Conservation (phyloP, 257 asterid species). For the Solanum gandarillasii region DNA sequence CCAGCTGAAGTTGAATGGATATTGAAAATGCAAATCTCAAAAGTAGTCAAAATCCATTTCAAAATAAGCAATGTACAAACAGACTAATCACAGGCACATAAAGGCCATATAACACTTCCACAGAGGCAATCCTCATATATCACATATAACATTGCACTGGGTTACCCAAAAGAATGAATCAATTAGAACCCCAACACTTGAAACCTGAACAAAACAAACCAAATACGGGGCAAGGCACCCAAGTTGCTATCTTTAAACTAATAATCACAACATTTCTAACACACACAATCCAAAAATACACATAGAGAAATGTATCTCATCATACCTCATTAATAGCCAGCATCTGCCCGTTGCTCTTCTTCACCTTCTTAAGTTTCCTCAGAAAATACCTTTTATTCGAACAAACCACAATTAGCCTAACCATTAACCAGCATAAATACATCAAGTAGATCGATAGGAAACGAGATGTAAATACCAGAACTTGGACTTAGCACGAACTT, state of each 20-base stretch:
- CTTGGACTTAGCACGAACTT: constrained; percentile 71
- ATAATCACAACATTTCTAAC: neutral
- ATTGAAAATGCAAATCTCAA: neutral
- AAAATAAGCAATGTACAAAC: neutral
- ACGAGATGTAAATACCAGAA: constrained; percentile 31
- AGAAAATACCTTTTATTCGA: constrained; percentile 43
- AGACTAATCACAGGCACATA: neutral
- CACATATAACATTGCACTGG: neutral
- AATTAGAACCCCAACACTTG: neutral
- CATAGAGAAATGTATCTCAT: neutral
- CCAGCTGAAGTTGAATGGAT: neutral
- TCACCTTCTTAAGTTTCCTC: constrained; percentile 87
- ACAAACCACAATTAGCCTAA: neutral
- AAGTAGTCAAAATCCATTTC: neutral
- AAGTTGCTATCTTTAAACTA: neutral
- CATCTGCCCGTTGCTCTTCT: constrained; percentile 73
- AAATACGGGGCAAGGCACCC: neutral
- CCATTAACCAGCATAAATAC: neutral
- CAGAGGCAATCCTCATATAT: neutral
- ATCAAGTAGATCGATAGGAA: neutral
- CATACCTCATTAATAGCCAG: constrained; percentile 75
- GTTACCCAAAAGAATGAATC: neutral
- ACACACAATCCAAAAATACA: neutral
- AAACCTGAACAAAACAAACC: neutral
- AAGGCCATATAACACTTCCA: neutral